Evolutionary conservation across 1,284 basidiomycete species (phyloP), one percentile per base, ranked within the genome.

Genomic region (Xerocomus minutiporus): DNA sequence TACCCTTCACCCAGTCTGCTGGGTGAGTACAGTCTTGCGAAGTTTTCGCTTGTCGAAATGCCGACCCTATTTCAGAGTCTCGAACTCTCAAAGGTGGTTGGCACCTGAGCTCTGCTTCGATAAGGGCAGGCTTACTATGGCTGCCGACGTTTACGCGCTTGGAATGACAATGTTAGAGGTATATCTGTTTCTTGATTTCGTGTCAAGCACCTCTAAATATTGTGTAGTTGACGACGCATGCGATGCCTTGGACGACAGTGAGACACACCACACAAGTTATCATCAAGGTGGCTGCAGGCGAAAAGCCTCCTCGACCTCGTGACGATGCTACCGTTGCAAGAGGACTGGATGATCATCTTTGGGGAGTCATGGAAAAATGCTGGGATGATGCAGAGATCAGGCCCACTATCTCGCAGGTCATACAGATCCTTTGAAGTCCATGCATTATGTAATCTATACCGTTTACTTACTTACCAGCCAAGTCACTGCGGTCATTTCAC

Each of bases 121-220:
- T 9, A 71, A 75, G 54, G 78, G 75, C 8, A 71, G 71, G 6
- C 62, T 82, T 23, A 80, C 77, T 0, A 67, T 69, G 13, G 67
- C 69, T 32, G 75, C 79, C 8, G 81, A 83, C 57, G 71, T 82
- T 12, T 82, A 80, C 55, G 73, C 80, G 12, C 76, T 73, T 42
- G 78, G 68, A 7, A 82, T 82, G 80, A 80, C 79, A 6, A 70
- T 79, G 32, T 66, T 82, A 20, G 80, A 82, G 73, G 80, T 78
- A 51, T 17, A 9, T 39, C 15, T 9, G 9, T 42, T 26, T 41
- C 32, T 41, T 15, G 26, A 12, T 39, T 31, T 41, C 4, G 15
- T 38, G 20, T 39, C 12, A 35, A 41, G 28, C 40, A 52, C 36
- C 20, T 35, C 15, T 6, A 23, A 52, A 20, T 26, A 7, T 39